Evolutionary conservation across 495 filamentous ascomycete genomes (phyloP).

Genomic region (Daldinia decipiens): DNA sequence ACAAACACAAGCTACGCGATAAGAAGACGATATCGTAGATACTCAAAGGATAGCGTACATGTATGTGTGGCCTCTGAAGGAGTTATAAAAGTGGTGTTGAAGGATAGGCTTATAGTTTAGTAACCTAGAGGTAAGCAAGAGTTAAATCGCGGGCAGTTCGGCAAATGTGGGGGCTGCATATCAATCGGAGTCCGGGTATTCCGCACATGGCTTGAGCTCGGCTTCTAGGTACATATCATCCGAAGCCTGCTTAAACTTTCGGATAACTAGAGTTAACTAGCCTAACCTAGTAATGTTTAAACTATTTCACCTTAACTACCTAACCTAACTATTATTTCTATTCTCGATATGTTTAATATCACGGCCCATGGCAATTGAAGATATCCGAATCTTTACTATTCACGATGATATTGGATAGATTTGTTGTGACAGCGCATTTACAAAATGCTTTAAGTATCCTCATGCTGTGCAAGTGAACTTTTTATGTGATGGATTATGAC

Average conservation of each 20-base stretch:
- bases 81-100: background rate
- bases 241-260: background rate
- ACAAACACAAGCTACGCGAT: background rate
- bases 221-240: background rate
- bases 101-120: background rate
- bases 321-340: background rate
- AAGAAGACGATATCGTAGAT: background rate
- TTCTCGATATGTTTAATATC: background rate
- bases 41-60: background rate
- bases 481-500: background rate
- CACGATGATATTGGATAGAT: background rate
- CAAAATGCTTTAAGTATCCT: background rate
- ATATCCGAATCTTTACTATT: no score
- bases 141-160: conserved; percentile 5
- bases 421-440: background rate
- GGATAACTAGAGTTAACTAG: background rate
- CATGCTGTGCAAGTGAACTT: background rate
- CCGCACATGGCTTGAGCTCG: conserved; percentile 15
- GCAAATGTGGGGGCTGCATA: background rate
- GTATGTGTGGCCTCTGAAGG: background rate
- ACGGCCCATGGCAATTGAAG: no score
- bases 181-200: conserved; percentile 1
- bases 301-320: background rate
- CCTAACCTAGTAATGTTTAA: background rate
- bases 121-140: background rate